phyloP scores from a whole-genome alignment of 2,329 filamentous ascomycete species.

The Didymella glomerata region DNA sequence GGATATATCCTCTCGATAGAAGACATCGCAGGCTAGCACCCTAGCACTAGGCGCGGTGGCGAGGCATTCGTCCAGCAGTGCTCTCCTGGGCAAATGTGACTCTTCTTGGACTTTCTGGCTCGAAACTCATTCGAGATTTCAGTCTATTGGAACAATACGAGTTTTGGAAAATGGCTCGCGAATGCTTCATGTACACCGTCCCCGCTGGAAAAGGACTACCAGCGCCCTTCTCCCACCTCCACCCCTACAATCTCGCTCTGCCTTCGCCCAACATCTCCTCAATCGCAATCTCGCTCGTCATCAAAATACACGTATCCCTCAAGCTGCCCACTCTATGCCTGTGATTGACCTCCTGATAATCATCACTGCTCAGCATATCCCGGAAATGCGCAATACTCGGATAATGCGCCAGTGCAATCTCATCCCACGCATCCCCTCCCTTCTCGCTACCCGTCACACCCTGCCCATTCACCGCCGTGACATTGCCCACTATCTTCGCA shows the following conservation, averaged over 20 bases:
- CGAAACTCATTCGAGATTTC: no score
- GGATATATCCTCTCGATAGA: no score
- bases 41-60: no score
- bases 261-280: conserved; percentile 24
- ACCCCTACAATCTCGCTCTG: conserved; percentile 23
- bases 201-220: not conserved
- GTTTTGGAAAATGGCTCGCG: no score
- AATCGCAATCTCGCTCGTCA: conserved; percentile 60
- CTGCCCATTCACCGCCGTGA: not conserved
- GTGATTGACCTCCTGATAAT: conserved; percentile 67
- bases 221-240: not conserved
- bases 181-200: no score
- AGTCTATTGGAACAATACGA: no score
- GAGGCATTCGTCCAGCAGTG: no score
- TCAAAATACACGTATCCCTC: conserved; percentile 63
- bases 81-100: no score
- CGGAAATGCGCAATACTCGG: conserved; percentile 68
- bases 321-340: conserved; percentile 61
- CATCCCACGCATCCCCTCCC: conserved; percentile 61
- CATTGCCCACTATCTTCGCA: conserved; percentile 67
- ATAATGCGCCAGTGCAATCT: conserved; percentile 71
- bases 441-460: not conserved
- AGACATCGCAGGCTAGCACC: no score
- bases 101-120: no score
- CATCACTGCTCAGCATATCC: conserved; percentile 66